Evolutionary conservation across 2,329 filamentous ascomycete species (phyloP).

Genomic region (Ophiostoma novo-ulmi): DNA sequence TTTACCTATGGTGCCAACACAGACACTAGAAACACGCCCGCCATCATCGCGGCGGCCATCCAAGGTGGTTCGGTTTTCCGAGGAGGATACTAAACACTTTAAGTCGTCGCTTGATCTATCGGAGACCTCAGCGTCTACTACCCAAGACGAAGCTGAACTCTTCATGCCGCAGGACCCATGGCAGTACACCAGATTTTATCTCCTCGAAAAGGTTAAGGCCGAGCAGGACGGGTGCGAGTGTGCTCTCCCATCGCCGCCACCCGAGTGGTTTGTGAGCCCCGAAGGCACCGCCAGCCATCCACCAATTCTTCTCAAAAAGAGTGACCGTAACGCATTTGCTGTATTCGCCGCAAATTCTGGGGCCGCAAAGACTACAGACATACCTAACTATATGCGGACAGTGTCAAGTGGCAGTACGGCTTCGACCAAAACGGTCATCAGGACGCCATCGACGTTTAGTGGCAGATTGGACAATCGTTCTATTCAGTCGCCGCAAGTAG

Average conservation of each 20-base stretch:
- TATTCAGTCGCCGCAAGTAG: neutral
- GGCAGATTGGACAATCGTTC: neutral
- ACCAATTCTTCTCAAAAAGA: slow-evolving; percentile 13
- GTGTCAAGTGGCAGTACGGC: slow-evolving; percentile 18
- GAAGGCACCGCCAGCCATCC: neutral
- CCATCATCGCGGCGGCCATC: slow-evolving; percentile 22
- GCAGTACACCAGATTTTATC: slow-evolving; percentile 25
- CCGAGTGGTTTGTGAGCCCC: slow-evolving; percentile 19
- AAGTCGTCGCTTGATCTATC: neutral
- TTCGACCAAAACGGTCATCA: neutral
- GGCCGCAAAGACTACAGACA: neutral
- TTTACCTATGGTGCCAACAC: neutral
- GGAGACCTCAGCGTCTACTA: neutral
- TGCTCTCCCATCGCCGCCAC: slow-evolving; percentile 18
- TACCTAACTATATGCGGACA: neutral
- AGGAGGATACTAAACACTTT: slow-evolving; percentile 6
- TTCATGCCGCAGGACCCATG: slow-evolving; percentile 21
- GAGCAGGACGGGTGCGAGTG: slow-evolving; percentile 23
- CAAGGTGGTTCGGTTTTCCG: slow-evolving; percentile 26
- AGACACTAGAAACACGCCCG: neutral
- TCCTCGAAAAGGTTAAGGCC: slow-evolving; percentile 25
- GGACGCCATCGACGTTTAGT: neutral
- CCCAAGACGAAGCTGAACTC: too few relatives aligned
- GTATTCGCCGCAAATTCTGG: slow-evolving; percentile 2
- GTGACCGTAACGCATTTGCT: slow-evolving; percentile 5